A percentile compares a stretch with the other conserved stretches of the same genome.
phyloP scores from a whole-genome alignment of 345 rosid species.

The Excoecaria cochinchinensis region DNA sequence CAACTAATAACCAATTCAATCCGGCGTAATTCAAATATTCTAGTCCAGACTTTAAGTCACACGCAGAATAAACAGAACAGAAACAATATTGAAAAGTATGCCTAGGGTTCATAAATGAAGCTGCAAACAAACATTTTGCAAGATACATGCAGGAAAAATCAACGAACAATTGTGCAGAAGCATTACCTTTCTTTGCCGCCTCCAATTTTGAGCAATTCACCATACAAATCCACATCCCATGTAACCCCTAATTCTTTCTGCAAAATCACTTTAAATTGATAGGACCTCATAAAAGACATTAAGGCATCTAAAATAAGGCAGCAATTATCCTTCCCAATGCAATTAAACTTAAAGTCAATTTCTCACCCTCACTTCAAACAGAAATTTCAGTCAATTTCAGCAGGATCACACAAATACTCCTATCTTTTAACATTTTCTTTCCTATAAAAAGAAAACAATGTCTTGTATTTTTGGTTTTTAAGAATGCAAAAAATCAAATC shows the following conservation, averaged over 20 bases:
- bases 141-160: neutral
- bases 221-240: constrained; percentile 94
- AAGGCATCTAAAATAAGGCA: neutral
- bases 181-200: constrained; percentile 92
- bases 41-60: neutral
- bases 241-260: constrained; percentile 80
- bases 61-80: neutral
- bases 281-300: constrained; percentile 2
- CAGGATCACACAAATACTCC: neutral
- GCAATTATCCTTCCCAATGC: neutral
- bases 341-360: neutral
- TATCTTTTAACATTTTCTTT: neutral
- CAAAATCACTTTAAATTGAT: constrained; percentile 9
- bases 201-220: constrained; percentile 87
- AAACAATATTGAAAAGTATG: neutral
- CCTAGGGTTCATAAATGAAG: neutral
- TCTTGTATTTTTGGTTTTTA: neutral
- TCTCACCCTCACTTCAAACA: neutral
- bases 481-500: neutral
- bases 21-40: neutral
- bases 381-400: neutral
- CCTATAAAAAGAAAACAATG: neutral
- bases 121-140: neutral
- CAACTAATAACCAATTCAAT: constrained; percentile 8
- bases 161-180: neutral